A percentile compares a stretch with the other conserved stretches of the same genome.
phyloP scores from a whole-genome alignment of 495 filamentous ascomycete genomes.

The Podospora didyma region DNA sequence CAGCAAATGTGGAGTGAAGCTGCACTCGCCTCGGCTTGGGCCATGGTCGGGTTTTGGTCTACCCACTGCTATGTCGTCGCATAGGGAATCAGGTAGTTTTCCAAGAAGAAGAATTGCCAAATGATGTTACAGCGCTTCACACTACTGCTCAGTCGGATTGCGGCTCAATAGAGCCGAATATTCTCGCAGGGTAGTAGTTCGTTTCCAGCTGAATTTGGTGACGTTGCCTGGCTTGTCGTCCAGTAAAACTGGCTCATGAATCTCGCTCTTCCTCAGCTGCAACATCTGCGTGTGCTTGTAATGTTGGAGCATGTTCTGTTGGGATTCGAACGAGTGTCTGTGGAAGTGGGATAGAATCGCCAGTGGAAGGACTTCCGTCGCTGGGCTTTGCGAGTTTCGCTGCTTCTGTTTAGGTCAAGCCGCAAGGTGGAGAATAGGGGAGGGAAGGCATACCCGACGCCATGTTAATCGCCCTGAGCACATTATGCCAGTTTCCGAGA shows the following conservation, averaged over 20 bases:
- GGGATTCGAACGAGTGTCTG: conserved; percentile 81
- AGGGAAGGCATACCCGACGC: conserved; percentile 70
- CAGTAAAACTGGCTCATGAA: not conserved
- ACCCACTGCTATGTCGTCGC: too few species aligned
- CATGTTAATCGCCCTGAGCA: conserved; percentile 89
- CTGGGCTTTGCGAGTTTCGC: conserved; percentile 46
- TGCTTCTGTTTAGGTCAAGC: conserved; percentile 54
- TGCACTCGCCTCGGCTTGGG: too few species aligned
- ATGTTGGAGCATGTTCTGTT: conserved; percentile 56
- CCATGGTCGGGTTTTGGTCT: too few species aligned
- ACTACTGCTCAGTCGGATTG: too few species aligned
- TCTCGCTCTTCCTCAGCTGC: conserved; percentile 34
- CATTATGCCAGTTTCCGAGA: conserved; percentile 93
- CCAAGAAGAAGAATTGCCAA: too few species aligned
- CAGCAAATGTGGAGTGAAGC: too few species aligned
- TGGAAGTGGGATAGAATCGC: conserved; percentile 55
- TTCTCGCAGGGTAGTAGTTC: too few species aligned
- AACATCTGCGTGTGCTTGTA: conserved; percentile 49
- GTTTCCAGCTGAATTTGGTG: too few species aligned
- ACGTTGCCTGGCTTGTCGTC: too few species aligned
- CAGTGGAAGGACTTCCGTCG: conserved; percentile 24
- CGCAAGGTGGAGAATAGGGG: not conserved
- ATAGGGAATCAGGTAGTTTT: too few species aligned
- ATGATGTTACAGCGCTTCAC: too few species aligned
- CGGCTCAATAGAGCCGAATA: too few species aligned